Conservation (phyloP, 1,139 yeast genomes). For the Suhomyces maxii region DNA sequence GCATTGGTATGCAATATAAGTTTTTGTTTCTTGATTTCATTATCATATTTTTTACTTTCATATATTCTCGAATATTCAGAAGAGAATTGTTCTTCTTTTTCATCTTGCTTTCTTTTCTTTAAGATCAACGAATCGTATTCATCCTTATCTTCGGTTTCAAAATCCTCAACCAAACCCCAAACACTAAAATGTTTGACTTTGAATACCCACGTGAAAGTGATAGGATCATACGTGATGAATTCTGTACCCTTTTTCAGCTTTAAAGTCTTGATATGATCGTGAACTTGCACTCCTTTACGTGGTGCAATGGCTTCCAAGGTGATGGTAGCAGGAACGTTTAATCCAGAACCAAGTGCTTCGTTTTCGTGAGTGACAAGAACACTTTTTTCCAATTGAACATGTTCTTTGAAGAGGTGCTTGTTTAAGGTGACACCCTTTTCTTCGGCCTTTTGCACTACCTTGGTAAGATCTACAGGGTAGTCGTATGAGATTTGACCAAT, state of each 20-base stretch:
- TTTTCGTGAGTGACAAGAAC: constrained; percentile 72
- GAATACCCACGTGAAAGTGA: constrained; percentile 77
- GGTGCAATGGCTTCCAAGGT: constrained; percentile 68
- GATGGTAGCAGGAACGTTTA: constrained; percentile 83
- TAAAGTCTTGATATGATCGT: constrained; percentile 49
- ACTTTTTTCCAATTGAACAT: constrained; percentile 56
- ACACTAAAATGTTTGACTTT: constrained; percentile 88
- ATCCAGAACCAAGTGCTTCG: constrained; percentile 69
- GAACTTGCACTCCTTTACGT: constrained; percentile 22
- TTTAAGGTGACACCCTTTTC: constrained; percentile 31
- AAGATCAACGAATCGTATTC: constrained; percentile 24
- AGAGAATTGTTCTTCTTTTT: constrained; percentile 24
- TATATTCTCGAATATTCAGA: constrained; percentile 30
- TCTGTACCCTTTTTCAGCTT: constrained; percentile 63
- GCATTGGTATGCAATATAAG: constrained; percentile 28
- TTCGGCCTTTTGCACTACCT: constrained; percentile 24
- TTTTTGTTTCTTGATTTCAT: constrained; percentile 40
- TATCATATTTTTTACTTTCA: constrained; percentile 27
- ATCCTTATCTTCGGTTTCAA: constrained; percentile 55
- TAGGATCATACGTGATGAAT: constrained; percentile 76
- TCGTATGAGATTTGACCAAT: constrained; percentile 75
- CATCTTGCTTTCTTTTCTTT: constrained; percentile 31
- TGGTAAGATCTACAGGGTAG: constrained; percentile 69
- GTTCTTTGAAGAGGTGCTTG: constrained; percentile 52
- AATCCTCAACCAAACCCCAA: constrained; percentile 84